phyloP scores from a whole-genome alignment of 306 rosid genomes.

The Quercus bicolor region DNA sequence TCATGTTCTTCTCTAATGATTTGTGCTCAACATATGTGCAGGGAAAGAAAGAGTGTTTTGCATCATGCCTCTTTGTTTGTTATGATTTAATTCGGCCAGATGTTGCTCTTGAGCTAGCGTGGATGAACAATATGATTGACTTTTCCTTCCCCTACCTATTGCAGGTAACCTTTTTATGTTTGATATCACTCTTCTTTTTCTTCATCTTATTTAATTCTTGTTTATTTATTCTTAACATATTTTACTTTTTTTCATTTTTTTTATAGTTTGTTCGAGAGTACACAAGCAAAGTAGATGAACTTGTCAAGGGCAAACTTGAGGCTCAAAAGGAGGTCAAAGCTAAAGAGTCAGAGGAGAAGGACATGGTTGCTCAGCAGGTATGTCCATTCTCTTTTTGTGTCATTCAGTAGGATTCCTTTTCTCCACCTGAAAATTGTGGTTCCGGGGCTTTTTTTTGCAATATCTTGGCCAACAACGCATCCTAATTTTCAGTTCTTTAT shows the following conservation, averaged over 20 bases:
- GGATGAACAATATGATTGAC: constrained; percentile 93
- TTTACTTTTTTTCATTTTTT: background rate
- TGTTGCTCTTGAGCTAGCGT: constrained; percentile 86
- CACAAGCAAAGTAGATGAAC: constrained; percentile 81
- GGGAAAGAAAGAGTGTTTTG: constrained; percentile 99
- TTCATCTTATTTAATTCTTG: constrained; percentile 3
- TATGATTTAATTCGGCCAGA: constrained; percentile 90
- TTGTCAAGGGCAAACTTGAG: constrained; percentile 75
- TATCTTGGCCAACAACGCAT: background rate
- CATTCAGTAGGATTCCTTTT: background rate
- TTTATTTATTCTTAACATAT: background rate
- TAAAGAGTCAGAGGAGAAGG: constrained; percentile 83
- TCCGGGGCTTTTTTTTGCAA: background rate
- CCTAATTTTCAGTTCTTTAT: background rate
- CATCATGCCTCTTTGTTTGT: constrained; percentile 95
- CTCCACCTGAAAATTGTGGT: background rate
- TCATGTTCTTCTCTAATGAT: background rate
- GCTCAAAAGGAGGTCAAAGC: constrained; percentile 70
- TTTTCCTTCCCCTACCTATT: constrained; percentile 91
- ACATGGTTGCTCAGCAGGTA: constrained; percentile 85
- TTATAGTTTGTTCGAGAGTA: constrained; percentile 84
- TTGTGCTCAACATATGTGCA: constrained; percentile 24
- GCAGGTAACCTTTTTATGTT: constrained; percentile 45
- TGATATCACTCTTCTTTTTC: background rate
- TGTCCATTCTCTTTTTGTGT: background rate